These are phyloP conservation scores for Kwoniella heveanensis DNA, from an alignment of 768 basidiomycete genomes.

Conservation along the genomic window DNA sequence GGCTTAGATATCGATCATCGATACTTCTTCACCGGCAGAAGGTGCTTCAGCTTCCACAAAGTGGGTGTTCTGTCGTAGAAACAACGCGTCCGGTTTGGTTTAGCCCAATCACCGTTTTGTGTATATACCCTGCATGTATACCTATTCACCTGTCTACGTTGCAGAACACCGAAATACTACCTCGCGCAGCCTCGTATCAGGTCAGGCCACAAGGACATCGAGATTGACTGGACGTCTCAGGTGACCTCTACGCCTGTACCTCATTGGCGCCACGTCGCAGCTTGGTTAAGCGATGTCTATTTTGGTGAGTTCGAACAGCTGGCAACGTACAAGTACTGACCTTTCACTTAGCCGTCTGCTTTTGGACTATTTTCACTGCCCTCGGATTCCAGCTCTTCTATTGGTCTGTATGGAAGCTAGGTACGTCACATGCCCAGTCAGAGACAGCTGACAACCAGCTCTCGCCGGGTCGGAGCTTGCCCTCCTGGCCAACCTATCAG, in stretches of 20 bases:
- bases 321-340: not conserved
- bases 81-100: not conserved
- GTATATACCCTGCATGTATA: conserved; percentile 3
- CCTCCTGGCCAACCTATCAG: conserved; percentile 70
- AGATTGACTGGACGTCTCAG: conserved; percentile 18
- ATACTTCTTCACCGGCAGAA: not conserved
- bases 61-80: conserved; percentile 10
- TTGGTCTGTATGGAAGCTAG: conserved; percentile 88
- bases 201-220: not conserved
- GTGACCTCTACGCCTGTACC: not conserved
- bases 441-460: conserved; percentile 25
- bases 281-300: conserved; percentile 50
- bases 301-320: conserved; percentile 35
- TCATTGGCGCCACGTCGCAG: conserved; percentile 12
- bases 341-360: conserved; percentile 51
- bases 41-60: not conserved
- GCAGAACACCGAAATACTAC: not conserved
- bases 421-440: conserved; percentile 49
- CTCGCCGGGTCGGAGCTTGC: conserved; percentile 79
- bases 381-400: conserved; percentile 82
- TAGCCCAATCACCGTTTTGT: not conserved
- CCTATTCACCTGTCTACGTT: not conserved
- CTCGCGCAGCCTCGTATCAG: not conserved
- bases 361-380: conserved; percentile 80
- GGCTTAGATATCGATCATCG: conserved; percentile 30